Conservation (phyloP, 768 basidiomycete genomes). For the Amyloporia xantha region DNA sequence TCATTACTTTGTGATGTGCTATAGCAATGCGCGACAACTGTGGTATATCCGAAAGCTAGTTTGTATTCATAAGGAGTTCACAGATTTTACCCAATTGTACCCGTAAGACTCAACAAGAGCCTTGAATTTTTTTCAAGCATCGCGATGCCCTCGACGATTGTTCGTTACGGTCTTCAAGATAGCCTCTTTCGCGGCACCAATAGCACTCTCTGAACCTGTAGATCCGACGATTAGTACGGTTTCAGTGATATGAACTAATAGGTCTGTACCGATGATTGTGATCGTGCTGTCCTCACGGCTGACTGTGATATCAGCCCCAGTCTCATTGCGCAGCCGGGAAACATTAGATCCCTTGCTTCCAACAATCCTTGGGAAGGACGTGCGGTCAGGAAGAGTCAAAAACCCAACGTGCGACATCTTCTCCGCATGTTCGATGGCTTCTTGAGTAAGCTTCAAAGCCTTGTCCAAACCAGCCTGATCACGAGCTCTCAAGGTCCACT, state of each 20-base stretch:
- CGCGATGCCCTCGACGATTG: constrained; percentile 19
- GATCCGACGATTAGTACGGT: no score
- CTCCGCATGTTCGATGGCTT: constrained; percentile 67
- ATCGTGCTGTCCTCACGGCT: constrained; percentile 85
- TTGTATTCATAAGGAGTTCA: constrained; percentile 5
- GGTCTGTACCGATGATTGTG: constrained; percentile 79
- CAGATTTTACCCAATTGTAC: constrained; percentile 1
- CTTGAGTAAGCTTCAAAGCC: constrained; percentile 58
- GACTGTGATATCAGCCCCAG: constrained; percentile 88
- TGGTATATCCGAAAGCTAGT: constrained; percentile 5
- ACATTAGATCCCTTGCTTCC: constrained; percentile 90
- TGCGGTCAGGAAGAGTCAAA: constrained; percentile 75
- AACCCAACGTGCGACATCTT: constrained; percentile 76
- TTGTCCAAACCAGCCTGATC: constrained; percentile 73
- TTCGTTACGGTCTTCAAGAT: constrained; percentile 50
- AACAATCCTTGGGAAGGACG: constrained; percentile 88
- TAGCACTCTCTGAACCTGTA: constrained; percentile 61
- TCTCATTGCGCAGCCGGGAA: constrained; percentile 79
- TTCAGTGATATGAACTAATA: no score
- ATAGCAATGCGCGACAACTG: background rate
- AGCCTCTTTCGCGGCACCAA: constrained; percentile 69
- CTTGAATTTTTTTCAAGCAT: constrained; percentile 6
- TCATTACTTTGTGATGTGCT: background rate
- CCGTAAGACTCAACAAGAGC: background rate
- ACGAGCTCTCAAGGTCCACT: constrained; percentile 79